Evolutionary conservation across 805 yeast genomes (phyloP).

Genomic region (Metschnikowia dekortorum): DNA sequence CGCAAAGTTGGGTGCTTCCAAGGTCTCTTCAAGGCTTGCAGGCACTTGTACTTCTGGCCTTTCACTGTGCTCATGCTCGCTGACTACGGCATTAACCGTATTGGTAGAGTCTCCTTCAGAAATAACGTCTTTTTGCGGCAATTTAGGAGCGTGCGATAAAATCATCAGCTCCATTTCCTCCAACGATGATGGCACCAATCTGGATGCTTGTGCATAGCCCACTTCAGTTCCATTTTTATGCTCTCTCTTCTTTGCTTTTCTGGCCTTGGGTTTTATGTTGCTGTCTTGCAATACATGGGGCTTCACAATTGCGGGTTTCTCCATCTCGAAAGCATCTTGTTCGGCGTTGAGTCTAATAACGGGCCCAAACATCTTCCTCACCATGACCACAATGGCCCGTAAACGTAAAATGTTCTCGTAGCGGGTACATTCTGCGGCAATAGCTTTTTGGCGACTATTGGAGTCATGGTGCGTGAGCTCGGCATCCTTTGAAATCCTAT

Average conservation of each 20-base stretch:
- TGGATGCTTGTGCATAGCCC: background rate
- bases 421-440: constrained; percentile 8
- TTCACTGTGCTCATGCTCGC: constrained; percentile 6
- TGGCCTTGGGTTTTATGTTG: background rate
- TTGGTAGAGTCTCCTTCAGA: constrained; percentile 11
- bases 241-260: constrained; percentile 4
- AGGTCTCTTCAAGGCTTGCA: background rate
- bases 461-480: constrained; percentile 10
- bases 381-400: constrained; percentile 23
- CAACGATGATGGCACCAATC: constrained; percentile 23
- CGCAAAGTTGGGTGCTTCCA: background rate
- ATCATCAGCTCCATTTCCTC: constrained; percentile 37
- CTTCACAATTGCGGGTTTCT: constrained; percentile 9
- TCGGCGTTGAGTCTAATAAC: constrained; percentile 5
- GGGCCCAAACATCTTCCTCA: constrained; percentile 19
- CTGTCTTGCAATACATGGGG: constrained; percentile 3
- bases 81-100: constrained; percentile 15
- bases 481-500: constrained; percentile 10
- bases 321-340: constrained; percentile 5
- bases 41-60: background rate
- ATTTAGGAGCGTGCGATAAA: constrained; percentile 28
- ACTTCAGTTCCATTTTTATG: background rate
- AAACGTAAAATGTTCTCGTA: constrained; percentile 29
- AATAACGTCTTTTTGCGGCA: constrained; percentile 4
- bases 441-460: constrained; percentile 4